phyloP scores from a whole-genome alignment of 176 grass and related monocot genomes.

The Rhipidocladum racemiflorum region DNA sequence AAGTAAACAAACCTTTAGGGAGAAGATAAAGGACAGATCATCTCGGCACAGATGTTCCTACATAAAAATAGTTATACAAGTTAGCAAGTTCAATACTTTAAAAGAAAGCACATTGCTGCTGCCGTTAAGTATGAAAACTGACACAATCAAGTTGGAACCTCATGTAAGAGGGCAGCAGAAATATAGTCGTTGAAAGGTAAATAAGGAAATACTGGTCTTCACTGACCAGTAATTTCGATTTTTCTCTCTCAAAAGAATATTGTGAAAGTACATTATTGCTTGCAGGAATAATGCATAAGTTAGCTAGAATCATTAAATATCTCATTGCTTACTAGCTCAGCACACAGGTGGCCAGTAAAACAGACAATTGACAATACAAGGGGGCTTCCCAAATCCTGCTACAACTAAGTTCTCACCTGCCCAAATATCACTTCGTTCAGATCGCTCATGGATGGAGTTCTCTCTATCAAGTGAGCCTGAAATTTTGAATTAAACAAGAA shows the following conservation, averaged over 20 bases:
- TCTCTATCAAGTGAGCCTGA: conserved; percentile 93
- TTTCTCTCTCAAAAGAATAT: background rate
- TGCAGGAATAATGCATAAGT: background rate
- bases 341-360: conserved; percentile 11
- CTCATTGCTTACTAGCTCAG: background rate
- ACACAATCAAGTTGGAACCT: background rate
- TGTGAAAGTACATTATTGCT: background rate
- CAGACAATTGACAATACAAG: background rate
- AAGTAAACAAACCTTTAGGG: conserved; percentile 70
- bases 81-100: conserved; percentile 33
- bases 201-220: conserved; percentile 12
- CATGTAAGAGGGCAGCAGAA: background rate
- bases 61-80: conserved; percentile 37
- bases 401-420: conserved; percentile 59
- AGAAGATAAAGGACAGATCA: conserved; percentile 89
- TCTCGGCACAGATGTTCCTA: conserved; percentile 91
- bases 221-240: background rate
- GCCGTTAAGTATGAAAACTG: conserved; percentile 1
- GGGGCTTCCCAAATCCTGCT: conserved; percentile 15
- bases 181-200: background rate
- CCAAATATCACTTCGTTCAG: conserved; percentile 98
- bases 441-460: conserved; percentile 97
- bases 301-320: background rate
- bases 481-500: conserved; percentile 25
- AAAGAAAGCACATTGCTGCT: background rate